Evolutionary conservation across 495 filamentous ascomycete genomes (phyloP), one percentile per base, ranked within the genome.

Genomic region (Daldinia caldariorum): DNA sequence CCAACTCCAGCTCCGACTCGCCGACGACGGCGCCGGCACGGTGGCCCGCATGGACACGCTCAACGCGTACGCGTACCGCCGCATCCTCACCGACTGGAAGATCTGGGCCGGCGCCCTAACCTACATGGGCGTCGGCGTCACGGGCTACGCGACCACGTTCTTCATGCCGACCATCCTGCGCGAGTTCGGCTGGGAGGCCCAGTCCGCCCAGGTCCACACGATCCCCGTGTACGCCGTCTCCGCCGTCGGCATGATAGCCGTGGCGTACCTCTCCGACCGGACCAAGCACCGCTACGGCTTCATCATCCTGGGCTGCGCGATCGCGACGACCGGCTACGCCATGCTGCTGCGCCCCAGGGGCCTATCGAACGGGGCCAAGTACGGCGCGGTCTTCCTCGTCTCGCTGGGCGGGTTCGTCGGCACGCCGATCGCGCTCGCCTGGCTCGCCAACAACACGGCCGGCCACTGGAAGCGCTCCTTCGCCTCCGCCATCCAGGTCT

Each of bases 391-490:
- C 20, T 89, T 86, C 75, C 77, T 87, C 47, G 82, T 86, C 73
- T 80, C 82, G 0, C 78, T 80, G 0, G 87, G 86, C 0, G 80
- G 83, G 61, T 88, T 84, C 58, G 76, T 81, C 8, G 79, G 79
- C 41, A 76, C 83, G 0, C 85, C 87, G 1, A 82, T 85, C 29
- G 81, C 82, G 9, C 66, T 89, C 14, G 83, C 83, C 1, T 90
- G 88, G 88, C 80, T 88, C 8, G 16, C 71, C 8, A 81, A 81
- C 57, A 81, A 81, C 49, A 79, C 89, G 4, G 82, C 84, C 1
- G 87, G 88, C 16, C 86, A 89, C 67, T 90, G 87, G 73, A 90
- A 90, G 72, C 84, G 87, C 14, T 82, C 84, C 10, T 83, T 89
- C 22, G 84, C 82, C 3, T 81, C 84, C 0, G 87, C 74, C 20